phyloP scores from a whole-genome alignment of 176 grass and related monocot species.

The Lolium rigidum region DNA sequence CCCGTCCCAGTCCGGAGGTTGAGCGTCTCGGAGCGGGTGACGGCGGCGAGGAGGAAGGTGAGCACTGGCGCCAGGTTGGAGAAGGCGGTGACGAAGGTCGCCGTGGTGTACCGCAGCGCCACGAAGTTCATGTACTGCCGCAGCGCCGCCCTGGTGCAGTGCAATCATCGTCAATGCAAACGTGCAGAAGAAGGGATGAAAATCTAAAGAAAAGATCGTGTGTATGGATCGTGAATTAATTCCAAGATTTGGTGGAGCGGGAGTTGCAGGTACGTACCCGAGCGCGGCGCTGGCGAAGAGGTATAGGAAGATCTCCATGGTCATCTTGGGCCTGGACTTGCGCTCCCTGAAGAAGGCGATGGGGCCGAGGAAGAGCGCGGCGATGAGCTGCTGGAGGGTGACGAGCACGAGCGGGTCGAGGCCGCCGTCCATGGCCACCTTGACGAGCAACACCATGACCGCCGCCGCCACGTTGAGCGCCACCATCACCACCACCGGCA shows the following conservation, averaged over 20 bases:
- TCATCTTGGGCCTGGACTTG: conserved; percentile 88
- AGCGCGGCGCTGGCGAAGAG: conserved; percentile 78
- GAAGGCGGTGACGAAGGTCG: conserved; percentile 91
- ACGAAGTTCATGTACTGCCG: conserved; percentile 91
- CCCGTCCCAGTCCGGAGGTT: conserved; percentile 58
- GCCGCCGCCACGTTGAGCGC: conserved; percentile 11
- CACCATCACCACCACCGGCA: conserved; percentile 25
- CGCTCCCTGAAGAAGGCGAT: conserved; percentile 20
- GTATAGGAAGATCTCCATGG: conserved; percentile 72
- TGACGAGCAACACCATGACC: conserved; percentile 8
- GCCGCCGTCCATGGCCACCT: conserved; percentile 16
- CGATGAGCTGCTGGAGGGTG: conserved; percentile 17
- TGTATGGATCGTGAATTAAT: background rate
- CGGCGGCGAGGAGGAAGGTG: conserved; percentile 79
- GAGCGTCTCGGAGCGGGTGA: conserved; percentile 62
- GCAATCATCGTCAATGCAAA: conserved; percentile 1
- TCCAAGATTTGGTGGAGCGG: background rate
- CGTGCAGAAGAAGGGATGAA: no score
- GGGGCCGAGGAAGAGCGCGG: conserved; percentile 4
- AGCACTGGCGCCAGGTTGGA: conserved; percentile 78
- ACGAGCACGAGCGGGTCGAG: conserved; percentile 28
- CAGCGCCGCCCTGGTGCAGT: conserved; percentile 64
- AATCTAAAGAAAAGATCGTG: no score
- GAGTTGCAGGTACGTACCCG: conserved; percentile 45
- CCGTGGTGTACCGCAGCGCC: conserved; percentile 72